Evolutionary conservation across 2,329 filamentous ascomycete genomes (phyloP).

Genomic region (Clonostachys sp.): DNA sequence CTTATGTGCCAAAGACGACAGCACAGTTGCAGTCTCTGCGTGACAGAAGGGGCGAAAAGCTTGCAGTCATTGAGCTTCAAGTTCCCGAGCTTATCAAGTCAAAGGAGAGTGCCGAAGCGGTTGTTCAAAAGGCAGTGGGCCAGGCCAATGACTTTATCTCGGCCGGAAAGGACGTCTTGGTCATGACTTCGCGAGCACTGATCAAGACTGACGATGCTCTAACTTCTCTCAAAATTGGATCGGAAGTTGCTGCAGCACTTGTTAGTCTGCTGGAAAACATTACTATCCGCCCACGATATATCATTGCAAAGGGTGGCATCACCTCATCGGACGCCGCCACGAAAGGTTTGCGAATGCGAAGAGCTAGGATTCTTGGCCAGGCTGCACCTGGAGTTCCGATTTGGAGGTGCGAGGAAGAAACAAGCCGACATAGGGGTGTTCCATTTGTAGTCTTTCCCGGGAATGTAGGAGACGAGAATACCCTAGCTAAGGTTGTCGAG

Average conservation of each 20-base stretch:
- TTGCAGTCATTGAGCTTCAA: slow-evolving; percentile 40
- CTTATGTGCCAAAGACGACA: slow-evolving; percentile 56
- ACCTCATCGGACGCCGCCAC: slow-evolving; percentile 54
- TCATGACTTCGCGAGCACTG: slow-evolving; percentile 55
- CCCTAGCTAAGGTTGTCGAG: slow-evolving; percentile 33
- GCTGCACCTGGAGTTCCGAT: slow-evolving; percentile 50
- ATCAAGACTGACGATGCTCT: slow-evolving; percentile 38
- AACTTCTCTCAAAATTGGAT: slow-evolving; percentile 49
- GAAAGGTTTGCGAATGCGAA: slow-evolving; percentile 48
- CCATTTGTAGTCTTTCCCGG: slow-evolving; percentile 54
- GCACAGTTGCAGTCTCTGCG: slow-evolving; percentile 41
- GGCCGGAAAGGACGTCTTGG: slow-evolving; percentile 44
- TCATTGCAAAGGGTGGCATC: slow-evolving; percentile 57
- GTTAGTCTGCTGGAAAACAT: slow-evolving; percentile 39
- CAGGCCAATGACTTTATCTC: slow-evolving; percentile 30
- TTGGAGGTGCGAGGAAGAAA: slow-evolving; percentile 47
- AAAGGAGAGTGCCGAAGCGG: slow-evolving; percentile 15
- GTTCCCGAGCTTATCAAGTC: slow-evolving; percentile 41
- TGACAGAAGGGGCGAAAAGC: slow-evolving; percentile 25
- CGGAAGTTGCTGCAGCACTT: slow-evolving; percentile 42
- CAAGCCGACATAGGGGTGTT: slow-evolving; percentile 38
- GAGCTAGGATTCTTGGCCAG: slow-evolving; percentile 49
- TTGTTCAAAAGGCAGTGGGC: slow-evolving; percentile 20
- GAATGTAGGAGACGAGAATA: slow-evolving; percentile 43
- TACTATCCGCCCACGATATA: slow-evolving; percentile 42